Conservation (phyloP, 176 grass and related monocot species). For the Ensete ventricosum region DNA sequence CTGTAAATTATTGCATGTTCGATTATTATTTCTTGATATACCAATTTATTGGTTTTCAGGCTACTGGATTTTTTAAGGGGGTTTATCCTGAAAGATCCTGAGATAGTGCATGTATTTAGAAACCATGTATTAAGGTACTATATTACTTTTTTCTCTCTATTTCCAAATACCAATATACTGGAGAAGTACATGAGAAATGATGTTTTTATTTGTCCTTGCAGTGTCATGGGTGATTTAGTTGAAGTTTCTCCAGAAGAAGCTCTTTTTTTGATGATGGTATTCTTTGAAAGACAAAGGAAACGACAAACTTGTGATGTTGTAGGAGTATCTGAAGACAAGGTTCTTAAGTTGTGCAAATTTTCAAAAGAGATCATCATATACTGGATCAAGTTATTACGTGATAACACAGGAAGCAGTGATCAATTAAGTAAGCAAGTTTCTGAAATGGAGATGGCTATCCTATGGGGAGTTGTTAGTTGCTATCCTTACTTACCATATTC, state of each 20-base stretch:
- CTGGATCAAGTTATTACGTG: conserved; percentile 43
- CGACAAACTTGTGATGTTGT: conserved; percentile 29
- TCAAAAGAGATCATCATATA: conserved; percentile 40
- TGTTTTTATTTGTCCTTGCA: conserved; percentile 20
- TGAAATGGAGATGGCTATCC: conserved; percentile 52
- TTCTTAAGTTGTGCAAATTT: conserved; percentile 45
- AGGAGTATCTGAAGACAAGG: conserved; percentile 32
- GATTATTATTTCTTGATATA: background rate
- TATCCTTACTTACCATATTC: conserved; percentile 45
- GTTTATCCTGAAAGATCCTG: conserved; percentile 38
- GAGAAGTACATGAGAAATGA: background rate
- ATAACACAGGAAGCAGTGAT: conserved; percentile 17
- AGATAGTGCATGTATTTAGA: conserved; percentile 46
- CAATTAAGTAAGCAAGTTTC: conserved; percentile 30
- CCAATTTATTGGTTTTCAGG: conserved; percentile 24
- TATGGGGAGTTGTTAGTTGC: conserved; percentile 71
- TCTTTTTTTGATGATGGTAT: conserved; percentile 51
- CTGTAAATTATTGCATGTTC: background rate
- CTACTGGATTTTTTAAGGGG: conserved; percentile 46
- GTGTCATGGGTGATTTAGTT: conserved; percentile 59
- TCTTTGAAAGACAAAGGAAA: conserved; percentile 41
- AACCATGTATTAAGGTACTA: conserved; percentile 64
- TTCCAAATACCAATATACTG: conserved; percentile 2
- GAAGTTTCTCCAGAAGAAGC: conserved; percentile 59
- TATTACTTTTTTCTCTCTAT: conserved; percentile 10